Base-by-base conservation (phyloP, 2,329 filamentous ascomycete genomes). In the Orbilia quercus region DNA sequence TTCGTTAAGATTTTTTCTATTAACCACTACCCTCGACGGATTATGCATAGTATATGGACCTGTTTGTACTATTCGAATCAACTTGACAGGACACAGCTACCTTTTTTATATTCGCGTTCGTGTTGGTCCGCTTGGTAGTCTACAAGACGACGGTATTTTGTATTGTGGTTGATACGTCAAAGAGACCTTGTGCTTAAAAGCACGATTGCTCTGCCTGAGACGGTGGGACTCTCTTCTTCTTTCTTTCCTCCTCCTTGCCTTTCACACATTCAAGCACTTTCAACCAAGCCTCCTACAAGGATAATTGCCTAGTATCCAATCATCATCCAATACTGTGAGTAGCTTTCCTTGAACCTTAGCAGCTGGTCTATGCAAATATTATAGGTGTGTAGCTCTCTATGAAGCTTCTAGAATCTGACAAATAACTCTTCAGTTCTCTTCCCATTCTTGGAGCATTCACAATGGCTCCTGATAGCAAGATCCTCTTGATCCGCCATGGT, bases 401-500 rank as follows among this genome's bases (percentile, higher is more conserved):
- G 20, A 16, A 40, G n/a, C 36, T 40, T 40, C 36, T 40, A 14
- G 36, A 40, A 40, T 40, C 28, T 40, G 12, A 12, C 36, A 40
- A 16, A 40, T 7, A 14, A 14, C 36, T 40, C 36, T 12, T 16
- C 11, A 40, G 36, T 4, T 40, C 28, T 22, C 18, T 40, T 31
- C 9, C 25, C 23, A 23, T 28, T 31, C 16, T 31, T 16, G 20
- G 7, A 45, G 9, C 9, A 25, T 12, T 55, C 48, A 53, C 18
- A 7, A 73, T 73, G 69, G 69, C 69, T 7, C 69, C 69, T 2
- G 34, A 73, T 18, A 73, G 54, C 11, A 73, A 73, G 23, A 54
- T 73, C 14, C 60, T 73, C 7, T 16, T 73, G 48, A 73, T 73
- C 60, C 69, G 69, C 31, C 69, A 73, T 50, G 69, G 69, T 20